Conservation (phyloP, 2,329 filamentous ascomycete genomes). For the Fusarium compactum region DNA sequence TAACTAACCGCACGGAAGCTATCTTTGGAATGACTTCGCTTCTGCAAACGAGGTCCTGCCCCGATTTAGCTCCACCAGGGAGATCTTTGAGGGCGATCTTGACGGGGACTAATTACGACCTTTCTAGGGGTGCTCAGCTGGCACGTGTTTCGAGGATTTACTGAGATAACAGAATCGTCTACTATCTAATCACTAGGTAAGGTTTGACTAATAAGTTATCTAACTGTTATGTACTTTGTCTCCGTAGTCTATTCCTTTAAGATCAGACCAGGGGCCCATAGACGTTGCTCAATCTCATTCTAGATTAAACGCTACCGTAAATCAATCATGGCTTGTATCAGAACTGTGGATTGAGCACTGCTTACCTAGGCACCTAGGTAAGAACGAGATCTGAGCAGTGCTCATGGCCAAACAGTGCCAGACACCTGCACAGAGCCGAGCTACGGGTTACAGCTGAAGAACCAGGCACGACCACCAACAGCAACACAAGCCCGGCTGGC, state of each 20-base stretch:
- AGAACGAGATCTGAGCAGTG: neutral
- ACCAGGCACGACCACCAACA: neutral
- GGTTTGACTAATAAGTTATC: neutral
- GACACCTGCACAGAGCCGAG: neutral
- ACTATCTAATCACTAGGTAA: neutral
- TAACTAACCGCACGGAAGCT: neutral
- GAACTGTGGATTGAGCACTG: neutral
- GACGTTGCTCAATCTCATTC: neutral
- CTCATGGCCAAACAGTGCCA: neutral
- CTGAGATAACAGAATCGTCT: neutral
- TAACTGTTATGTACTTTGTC: neutral
- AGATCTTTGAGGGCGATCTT: conserved; percentile 7
- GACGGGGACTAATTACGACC: neutral
- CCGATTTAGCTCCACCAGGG: conserved; percentile 17
- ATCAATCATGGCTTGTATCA: neutral
- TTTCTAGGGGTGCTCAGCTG: neutral
- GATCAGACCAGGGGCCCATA: neutral
- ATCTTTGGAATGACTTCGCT: conserved; percentile 15
- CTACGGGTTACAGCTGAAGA: neutral
- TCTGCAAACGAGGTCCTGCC: conserved; percentile 2
- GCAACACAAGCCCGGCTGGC: neutral
- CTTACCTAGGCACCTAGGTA: too few relatives aligned
- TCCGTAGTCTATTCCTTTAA: neutral
- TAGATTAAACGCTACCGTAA: neutral
- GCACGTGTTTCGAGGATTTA: neutral